Base-by-base conservation (phyloP, 345 rosid species). In the Salix koriyanagi region DNA sequence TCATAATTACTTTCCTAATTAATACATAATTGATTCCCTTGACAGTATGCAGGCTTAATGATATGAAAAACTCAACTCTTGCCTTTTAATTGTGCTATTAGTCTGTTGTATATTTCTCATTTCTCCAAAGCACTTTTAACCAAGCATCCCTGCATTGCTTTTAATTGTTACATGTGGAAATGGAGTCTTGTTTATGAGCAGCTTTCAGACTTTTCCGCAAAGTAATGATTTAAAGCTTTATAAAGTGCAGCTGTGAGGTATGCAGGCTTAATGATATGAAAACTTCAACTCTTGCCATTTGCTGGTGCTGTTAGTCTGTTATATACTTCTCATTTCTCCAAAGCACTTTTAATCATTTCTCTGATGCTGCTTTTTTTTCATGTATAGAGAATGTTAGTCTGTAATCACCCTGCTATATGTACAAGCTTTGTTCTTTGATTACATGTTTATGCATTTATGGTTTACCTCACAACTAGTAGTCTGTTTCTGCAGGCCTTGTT, bases 401-500 rank as follows among this genome's bases (percentile, higher is more conserved):
- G 64, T 58, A n/a, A 23, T 9, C 64, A 58, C 15, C 64, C 64
- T n/a, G 64, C 28, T 58, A n/a, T 58, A 58, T 58, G 28, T n/a
- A 10, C 64, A 23, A 58, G 28, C 25, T 58, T 2, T 23, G 25
- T 54, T 69, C 30, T 25, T 61, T 73, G 58, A 28, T 75, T 65
- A 28, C 14, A 8, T 15, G 44, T 18, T 28, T 23, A 4, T 9
- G 62, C 69, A 50, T 30, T 23, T 15, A 2, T 21, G 30, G 36
- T 44, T 69, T 21, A 58, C 32, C 62, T 60, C 5, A 76, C 74
- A 39, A 28, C 39, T 12, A 21, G 19, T n/a, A 54, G 5, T 52
- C 60, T 75, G 14, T 69, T 34, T 28, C 16, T 30, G 16, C 46
- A 81, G 84, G 84, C 84, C 50, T 81, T 81, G 37, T 81, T 81